Evolutionary conservation across 352 stramenopile genomes (phyloP).

Genomic region (Phytophthora kernoviae): DNA sequence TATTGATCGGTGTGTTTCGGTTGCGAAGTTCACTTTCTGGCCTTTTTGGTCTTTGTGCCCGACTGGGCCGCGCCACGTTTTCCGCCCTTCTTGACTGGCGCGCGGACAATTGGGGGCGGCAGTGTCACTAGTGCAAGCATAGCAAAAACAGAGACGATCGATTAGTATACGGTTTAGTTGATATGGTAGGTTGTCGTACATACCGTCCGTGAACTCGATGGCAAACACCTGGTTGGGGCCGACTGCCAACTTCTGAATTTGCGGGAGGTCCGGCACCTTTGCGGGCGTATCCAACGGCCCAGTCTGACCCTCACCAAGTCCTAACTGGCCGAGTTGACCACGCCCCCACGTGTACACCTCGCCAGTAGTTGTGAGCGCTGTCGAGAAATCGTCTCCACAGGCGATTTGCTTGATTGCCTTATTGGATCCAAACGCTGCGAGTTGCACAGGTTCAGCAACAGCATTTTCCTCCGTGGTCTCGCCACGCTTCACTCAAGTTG

Average conservation of each 20-base stretch:
- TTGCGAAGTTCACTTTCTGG: conserved; percentile 33
- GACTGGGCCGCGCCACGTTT: conserved; percentile 3
- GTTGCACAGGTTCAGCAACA: conserved; percentile 40
- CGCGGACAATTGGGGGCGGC: conserved; percentile 37
- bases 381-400: conserved; percentile 73
- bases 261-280: conserved; percentile 53
- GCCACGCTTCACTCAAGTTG: conserved; percentile 51
- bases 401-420: conserved; percentile 50
- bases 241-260: conserved; percentile 65
- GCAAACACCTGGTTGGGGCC: conserved; percentile 81
- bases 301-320: conserved; percentile 45
- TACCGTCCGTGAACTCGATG: conserved; percentile 78
- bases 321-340: conserved; percentile 72
- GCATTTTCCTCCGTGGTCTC: conserved; percentile 39
- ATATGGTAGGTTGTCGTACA: conserved; percentile 7
- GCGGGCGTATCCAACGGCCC: conserved; percentile 49
- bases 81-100: conserved; percentile 30
- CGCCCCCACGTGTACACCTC: conserved; percentile 79
- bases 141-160: conserved; percentile 6
- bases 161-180: conserved; percentile 1
- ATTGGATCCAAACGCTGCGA: conserved; percentile 26
- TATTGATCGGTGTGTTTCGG: no score
- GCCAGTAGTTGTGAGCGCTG: conserved; percentile 51
- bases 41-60: conserved; percentile 32
- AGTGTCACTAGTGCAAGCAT: conserved; percentile 45